Conservation (phyloP, 2,329 filamentous ascomycete genomes). For the Neonectria faginata region DNA sequence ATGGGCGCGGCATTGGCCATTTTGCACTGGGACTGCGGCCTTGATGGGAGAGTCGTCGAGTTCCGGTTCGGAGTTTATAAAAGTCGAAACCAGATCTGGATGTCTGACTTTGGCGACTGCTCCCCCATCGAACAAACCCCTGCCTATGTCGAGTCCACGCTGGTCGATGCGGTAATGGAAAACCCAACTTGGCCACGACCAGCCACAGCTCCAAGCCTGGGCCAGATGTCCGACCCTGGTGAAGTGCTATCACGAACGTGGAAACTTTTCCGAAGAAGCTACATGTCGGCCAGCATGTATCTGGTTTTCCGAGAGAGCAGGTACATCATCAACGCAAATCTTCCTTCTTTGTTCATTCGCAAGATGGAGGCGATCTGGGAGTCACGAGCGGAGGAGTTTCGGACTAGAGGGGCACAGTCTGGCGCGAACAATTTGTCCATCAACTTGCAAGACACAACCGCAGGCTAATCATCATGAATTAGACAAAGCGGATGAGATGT, state of each 20-base stretch:
- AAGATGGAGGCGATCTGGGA: constrained; percentile 22
- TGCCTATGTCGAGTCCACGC: background rate
- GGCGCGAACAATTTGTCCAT: background rate
- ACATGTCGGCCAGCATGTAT: constrained; percentile 5
- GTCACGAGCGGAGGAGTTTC: background rate
- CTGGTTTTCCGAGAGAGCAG: constrained; percentile 1
- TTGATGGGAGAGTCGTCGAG: constrained; percentile 41
- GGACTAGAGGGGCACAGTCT: background rate
- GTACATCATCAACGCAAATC: background rate
- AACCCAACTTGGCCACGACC: constrained; percentile 35
- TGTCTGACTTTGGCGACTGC: constrained; percentile 42
- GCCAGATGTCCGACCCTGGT: background rate
- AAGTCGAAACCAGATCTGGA: constrained; percentile 33
- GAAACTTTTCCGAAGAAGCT: constrained; percentile 4
- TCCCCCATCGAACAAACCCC: background rate
- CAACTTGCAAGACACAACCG: background rate
- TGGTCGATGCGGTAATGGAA: constrained; percentile 11
- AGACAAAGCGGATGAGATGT: background rate
- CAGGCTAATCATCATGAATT: background rate
- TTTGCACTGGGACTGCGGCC: constrained; percentile 40
- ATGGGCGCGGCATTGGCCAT: constrained; percentile 43
- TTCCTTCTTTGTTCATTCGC: constrained; percentile 12
- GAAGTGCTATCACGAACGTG: background rate
- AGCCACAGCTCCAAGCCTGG: background rate
- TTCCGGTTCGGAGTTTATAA: constrained; percentile 32